A percentile compares a stretch with the other conserved stretches of the same genome.
phyloP scores from a whole-genome alignment of 192 early-diverging fungal genomes.

The Haplosporangium gracile region DNA sequence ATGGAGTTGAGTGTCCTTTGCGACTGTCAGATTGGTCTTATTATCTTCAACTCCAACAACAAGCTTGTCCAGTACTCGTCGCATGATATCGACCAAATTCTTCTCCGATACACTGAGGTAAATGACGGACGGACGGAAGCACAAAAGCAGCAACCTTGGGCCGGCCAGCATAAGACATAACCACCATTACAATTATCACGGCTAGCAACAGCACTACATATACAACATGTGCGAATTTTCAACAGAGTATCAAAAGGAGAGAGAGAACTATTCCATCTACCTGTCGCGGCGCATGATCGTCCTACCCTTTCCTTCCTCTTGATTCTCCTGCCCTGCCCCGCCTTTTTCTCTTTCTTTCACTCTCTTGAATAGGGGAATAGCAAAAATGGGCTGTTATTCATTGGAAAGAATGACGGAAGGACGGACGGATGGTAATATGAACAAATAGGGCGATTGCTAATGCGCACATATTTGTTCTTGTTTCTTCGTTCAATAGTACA shows the following conservation, averaged over 20 bases:
- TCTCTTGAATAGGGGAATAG: not conserved
- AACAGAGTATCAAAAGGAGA: not conserved
- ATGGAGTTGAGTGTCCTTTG: constrained; percentile 95
- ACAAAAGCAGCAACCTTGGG: not conserved
- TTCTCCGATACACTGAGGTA: constrained; percentile 89
- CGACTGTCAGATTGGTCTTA: constrained; percentile 95
- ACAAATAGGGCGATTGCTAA: not conserved
- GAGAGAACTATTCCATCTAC: not conserved
- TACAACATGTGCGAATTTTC: not conserved
- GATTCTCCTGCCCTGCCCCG: not conserved
- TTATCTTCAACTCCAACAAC: constrained; percentile 94
- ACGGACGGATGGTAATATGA: not conserved
- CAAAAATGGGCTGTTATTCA: not conserved
- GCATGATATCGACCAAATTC: constrained; percentile 94
- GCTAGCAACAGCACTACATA: not conserved
- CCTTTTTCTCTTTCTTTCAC: not conserved
- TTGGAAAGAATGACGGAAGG: not conserved
- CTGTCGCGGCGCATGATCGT: not conserved
- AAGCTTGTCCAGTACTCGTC: constrained; percentile 96
- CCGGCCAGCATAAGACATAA: not conserved
- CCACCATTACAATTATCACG: not conserved
- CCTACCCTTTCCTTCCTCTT: not conserved
- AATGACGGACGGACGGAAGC: not conserved
- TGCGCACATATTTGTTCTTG: not conserved
- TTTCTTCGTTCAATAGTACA: constrained; percentile 32